Evolutionary conservation across 352 stramenopile species (phyloP).

Genomic region (Thalassiosira hispida): DNA sequence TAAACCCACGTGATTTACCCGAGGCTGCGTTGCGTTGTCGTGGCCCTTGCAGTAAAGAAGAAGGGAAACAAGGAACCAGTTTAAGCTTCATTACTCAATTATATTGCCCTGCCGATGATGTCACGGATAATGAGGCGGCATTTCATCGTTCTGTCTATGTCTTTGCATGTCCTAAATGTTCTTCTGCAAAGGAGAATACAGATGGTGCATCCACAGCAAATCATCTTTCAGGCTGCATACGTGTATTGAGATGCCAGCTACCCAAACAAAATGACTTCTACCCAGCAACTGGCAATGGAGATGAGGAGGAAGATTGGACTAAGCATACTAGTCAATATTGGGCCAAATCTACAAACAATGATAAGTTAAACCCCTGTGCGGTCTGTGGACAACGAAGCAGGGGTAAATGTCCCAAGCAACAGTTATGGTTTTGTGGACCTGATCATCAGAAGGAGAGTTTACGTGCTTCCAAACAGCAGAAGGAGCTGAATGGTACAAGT

Average conservation of each 20-base stretch:
- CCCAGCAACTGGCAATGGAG: slow-evolving; percentile 71
- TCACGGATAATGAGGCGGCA: slow-evolving; percentile 74
- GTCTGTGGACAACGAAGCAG: slow-evolving; percentile 67
- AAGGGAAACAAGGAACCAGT: slow-evolving; percentile 45
- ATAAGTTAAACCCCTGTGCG: slow-evolving; percentile 64
- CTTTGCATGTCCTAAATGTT: slow-evolving; percentile 90
- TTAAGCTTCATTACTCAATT: slow-evolving; percentile 90
- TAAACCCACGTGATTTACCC: slow-evolving; percentile 84
- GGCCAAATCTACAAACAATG: slow-evolving; percentile 32
- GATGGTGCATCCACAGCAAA: slow-evolving; percentile 1
- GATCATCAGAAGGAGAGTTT: slow-evolving; percentile 77
- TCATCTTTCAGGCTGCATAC: slow-evolving; percentile 59
- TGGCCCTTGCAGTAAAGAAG: slow-evolving; percentile 48
- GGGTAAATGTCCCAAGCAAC: slow-evolving; percentile 71
- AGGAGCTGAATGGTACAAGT: slow-evolving; percentile 1
- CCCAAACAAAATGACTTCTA: slow-evolving; percentile 91
- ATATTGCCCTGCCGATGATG: slow-evolving; percentile 91
- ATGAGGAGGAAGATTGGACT: slow-evolving; percentile 35
- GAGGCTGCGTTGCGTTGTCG: slow-evolving; percentile 38
- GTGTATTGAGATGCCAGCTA: slow-evolving; percentile 89
- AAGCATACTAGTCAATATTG: slow-evolving; percentile 49
- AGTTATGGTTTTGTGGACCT: slow-evolving; percentile 68
- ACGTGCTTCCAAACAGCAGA: slow-evolving; percentile 48
- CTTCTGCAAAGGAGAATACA: not conserved
- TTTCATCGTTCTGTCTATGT: slow-evolving; percentile 94